Evolutionary conservation across 2,329 filamentous ascomycete species (phyloP), one percentile per base, ranked within the genome.

Genomic region (Plectosphaerella cucumerina): DNA sequence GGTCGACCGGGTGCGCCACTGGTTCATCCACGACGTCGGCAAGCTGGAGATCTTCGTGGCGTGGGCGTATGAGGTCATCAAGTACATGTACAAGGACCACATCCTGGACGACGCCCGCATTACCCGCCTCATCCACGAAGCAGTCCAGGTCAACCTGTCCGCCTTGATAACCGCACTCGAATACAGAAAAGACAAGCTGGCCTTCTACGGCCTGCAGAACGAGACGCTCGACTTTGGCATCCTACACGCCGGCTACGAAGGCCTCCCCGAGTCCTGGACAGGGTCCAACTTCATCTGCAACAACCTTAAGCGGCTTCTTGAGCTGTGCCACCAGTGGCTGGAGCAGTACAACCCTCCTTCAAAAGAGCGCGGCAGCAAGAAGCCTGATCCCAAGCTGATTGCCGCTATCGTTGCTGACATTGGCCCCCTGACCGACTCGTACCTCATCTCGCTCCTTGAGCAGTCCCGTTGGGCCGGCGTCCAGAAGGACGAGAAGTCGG

Each of bases 181-280:
- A 1, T 97, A 95, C 66, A 86, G 94, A 39, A 74, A 80, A 54
- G 78, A 81, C 34, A 87, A 93, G 59, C 75, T 87, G 12, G 70
- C 74, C 2, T 69, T 82, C 4, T 97, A 96, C 64, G 90, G 90
- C 2, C 77, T 97, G 5, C 76, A 79, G 17, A 71, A 80, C 15
- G 87, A 91, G 56, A 72, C 80, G 48, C 67, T 94, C 31, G 75
- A 83, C 46, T 74, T 86, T 56, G 86, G 86, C 6, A 80, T 90
- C 21, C 68, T 89, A 10, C 70, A 73, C 2, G 71, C 77, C 15
- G 80, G 82, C 43, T 92, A 90, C 61, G 78, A 85, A 18, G 81
- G 78, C 11, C 75, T 97, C 9, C 82, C 87, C 0, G 85, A 89
- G 53, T 88, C 92, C 43, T 99, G 94, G 94, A 97, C 92, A 0